These are phyloP conservation scores for Diaporthe nobilis DNA, from an alignment of 2,329 filamentous ascomycete species.

Conservation along the genomic window DNA sequence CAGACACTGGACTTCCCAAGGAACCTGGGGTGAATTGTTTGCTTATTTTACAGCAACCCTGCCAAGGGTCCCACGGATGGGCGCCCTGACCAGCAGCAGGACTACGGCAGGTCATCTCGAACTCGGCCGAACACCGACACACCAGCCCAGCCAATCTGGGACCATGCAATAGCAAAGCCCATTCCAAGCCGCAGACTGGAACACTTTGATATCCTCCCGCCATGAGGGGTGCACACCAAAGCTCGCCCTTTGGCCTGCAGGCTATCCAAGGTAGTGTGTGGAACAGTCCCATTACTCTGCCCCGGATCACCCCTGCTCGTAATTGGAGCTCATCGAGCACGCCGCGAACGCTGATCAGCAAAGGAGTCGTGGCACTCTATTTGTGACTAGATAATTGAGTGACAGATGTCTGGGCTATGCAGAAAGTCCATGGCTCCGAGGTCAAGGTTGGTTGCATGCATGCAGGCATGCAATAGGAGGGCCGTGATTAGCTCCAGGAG, in stretches of 20 bases:
- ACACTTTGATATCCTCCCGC: not conserved
- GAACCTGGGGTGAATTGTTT: not conserved
- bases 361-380: not conserved
- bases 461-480: not conserved
- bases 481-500: not conserved
- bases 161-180: not conserved
- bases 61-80: not conserved
- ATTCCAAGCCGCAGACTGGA: not conserved
- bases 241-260: not conserved
- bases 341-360: not conserved
- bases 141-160: not conserved
- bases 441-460: slow-evolving; percentile 9
- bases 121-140: not conserved
- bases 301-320: not conserved
- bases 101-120: not conserved
- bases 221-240: not conserved
- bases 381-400: no score
- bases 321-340: not conserved
- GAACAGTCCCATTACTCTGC: not conserved
- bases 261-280: not conserved
- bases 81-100: not conserved
- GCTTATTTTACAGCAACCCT: not conserved
- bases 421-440: not conserved
- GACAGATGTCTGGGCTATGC: not conserved
- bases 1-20: not conserved